A percentile compares a stretch with the other conserved stretches of the same genome.
phyloP scores from a whole-genome alignment of 371 early-diverging fungal genomes.

The Dinochytrium kinnereticum region DNA sequence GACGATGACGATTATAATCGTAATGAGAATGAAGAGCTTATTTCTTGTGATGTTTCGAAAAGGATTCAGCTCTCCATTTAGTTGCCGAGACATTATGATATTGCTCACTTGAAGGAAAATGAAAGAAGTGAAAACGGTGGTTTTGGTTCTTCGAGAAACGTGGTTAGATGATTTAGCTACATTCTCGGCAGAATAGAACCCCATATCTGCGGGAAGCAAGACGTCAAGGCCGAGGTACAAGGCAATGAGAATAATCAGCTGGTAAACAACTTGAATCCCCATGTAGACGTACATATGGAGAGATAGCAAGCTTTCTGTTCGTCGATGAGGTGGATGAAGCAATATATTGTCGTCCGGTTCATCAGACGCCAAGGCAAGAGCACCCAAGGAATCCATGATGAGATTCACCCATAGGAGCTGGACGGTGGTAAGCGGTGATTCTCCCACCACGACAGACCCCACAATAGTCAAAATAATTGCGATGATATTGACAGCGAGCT shows the following conservation, averaged over 20 bases:
- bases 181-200: background rate
- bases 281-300: slow-evolving; percentile 64
- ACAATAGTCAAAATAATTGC: slow-evolving; percentile 70
- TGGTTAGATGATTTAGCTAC: slow-evolving; percentile 13
- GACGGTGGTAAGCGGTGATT: slow-evolving; percentile 64
- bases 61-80: slow-evolving; percentile 73
- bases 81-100: slow-evolving; percentile 54
- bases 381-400: slow-evolving; percentile 89
- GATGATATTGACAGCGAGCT: slow-evolving; percentile 90
- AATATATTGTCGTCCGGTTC: slow-evolving; percentile 80
- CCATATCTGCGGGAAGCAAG: background rate
- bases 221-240: background rate
- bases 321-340: slow-evolving; percentile 75
- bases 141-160: slow-evolving; percentile 59
- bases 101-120: slow-evolving; percentile 88
- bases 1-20: slow-evolving; percentile 69
- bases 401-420: slow-evolving; percentile 78
- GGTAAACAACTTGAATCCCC: background rate
- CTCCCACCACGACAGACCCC: slow-evolving; percentile 45
- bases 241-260: background rate
- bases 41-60: slow-evolving; percentile 82
- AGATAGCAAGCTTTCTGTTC: slow-evolving; percentile 66
- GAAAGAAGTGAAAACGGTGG: slow-evolving; percentile 94
- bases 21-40: slow-evolving; percentile 76
- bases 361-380: slow-evolving; percentile 87